phyloP scores from a whole-genome alignment of 108 stramenopile species.

The Ochromonas danica region DNA sequence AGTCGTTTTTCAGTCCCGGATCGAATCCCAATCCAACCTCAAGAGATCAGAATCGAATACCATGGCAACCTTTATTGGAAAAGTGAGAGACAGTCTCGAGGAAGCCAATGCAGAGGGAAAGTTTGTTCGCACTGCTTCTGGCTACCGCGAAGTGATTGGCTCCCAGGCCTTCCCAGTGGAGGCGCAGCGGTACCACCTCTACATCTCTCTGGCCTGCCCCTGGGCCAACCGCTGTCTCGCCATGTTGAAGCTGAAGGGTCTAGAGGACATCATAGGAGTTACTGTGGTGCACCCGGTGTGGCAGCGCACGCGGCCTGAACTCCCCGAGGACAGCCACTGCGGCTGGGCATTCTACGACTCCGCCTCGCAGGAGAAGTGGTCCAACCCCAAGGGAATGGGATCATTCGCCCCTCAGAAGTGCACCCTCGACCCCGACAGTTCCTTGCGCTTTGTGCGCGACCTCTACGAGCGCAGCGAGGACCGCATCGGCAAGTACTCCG shows the following conservation, averaged over 20 bases:
- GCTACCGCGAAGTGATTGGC: conserved; percentile 29
- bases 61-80: no score
- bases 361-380: conserved; percentile 34
- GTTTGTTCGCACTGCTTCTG: conserved; percentile 38
- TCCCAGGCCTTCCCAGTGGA: conserved; percentile 37
- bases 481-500: conserved; percentile 71
- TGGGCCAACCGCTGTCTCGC: conserved; percentile 75
- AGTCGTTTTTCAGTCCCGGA: no score
- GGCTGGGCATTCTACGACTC: conserved; percentile 84
- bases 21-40: no score
- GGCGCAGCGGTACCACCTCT: conserved; percentile 59
- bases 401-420: neutral
- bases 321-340: conserved; percentile 70
- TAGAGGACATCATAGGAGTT: conserved; percentile 76
- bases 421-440: neutral
- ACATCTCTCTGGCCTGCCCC: conserved; percentile 61
- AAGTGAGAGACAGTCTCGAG: neutral
- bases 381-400: neutral
- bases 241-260: conserved; percentile 76
- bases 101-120: neutral
- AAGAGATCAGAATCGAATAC: no score
- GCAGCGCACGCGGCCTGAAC: conserved; percentile 72
- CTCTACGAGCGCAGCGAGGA: conserved; percentile 72
- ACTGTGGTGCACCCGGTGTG: conserved; percentile 73
- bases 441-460: conserved; percentile 64